phyloP scores from a whole-genome alignment of 805 yeast genomes.

The Saturnispora sanitii region DNA sequence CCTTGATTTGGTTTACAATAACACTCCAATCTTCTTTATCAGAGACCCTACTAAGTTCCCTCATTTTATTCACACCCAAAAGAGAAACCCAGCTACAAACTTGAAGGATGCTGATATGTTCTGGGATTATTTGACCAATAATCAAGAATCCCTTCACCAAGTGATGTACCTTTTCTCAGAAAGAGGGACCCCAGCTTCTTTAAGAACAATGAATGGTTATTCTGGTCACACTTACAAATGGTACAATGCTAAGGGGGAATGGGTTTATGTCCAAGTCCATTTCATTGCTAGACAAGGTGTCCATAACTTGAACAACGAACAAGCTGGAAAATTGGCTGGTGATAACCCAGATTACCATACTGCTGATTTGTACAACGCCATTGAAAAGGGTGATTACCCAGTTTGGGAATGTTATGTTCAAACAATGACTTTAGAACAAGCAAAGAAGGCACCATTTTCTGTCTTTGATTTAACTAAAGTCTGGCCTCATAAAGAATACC shows the following conservation, averaged over 20 bases:
- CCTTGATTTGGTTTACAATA: slow-evolving; percentile 77
- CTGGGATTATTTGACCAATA: slow-evolving; percentile 72
- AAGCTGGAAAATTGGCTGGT: slow-evolving; percentile 60
- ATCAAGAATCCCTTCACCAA: slow-evolving; percentile 70
- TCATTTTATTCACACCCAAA: slow-evolving; percentile 81
- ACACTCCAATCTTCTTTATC: slow-evolving; percentile 76
- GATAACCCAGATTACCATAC: slow-evolving; percentile 77
- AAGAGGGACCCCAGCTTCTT: slow-evolving; percentile 72
- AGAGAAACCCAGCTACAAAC: slow-evolving; percentile 76
- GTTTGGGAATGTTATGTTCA: slow-evolving; percentile 82
- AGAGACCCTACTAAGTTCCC: slow-evolving; percentile 85
- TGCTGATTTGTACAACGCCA: slow-evolving; percentile 68
- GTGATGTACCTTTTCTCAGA: slow-evolving; percentile 65
- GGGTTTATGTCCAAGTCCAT: slow-evolving; percentile 74
- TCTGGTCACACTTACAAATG: slow-evolving; percentile 81
- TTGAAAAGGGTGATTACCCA: slow-evolving; percentile 69
- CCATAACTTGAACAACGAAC: slow-evolving; percentile 45
- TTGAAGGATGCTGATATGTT: slow-evolving; percentile 72
- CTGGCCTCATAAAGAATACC: slow-evolving; percentile 85
- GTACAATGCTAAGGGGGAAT: slow-evolving; percentile 65
- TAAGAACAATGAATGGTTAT: slow-evolving; percentile 74
- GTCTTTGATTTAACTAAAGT: slow-evolving; percentile 87
- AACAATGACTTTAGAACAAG: slow-evolving; percentile 77
- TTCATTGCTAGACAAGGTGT: slow-evolving; percentile 51
- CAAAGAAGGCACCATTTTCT: slow-evolving; percentile 64